These are phyloP conservation scores for Hamamelis virginiana DNA, from an alignment of 164 flowering plant species.

Conservation along the genomic window DNA sequence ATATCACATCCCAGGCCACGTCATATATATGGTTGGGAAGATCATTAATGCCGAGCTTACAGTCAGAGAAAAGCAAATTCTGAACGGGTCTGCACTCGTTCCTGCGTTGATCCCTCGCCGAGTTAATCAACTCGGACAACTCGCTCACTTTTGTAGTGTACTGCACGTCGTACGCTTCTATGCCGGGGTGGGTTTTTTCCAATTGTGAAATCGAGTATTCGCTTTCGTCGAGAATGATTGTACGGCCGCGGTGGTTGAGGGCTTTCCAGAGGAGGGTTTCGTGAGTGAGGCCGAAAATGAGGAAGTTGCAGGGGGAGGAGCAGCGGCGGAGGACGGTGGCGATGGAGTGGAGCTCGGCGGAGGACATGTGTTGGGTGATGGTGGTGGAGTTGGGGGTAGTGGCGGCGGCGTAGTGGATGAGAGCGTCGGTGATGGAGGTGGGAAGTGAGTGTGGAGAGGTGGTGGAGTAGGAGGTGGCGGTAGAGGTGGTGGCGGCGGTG, in stretches of 20 bases:
- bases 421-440: slow-evolving; percentile 37
- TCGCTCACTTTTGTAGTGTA: slow-evolving; percentile 54
- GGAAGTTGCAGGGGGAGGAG: slow-evolving; percentile 60
- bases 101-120: slow-evolving; percentile 15
- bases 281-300: slow-evolving; percentile 81
- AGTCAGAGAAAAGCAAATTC: slow-evolving; percentile 64
- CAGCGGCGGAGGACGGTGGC: slow-evolving; percentile 46
- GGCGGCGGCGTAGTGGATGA: slow-evolving; percentile 66
- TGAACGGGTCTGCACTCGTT: slow-evolving; percentile 60
- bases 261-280: slow-evolving; percentile 82
- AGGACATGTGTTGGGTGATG: slow-evolving; percentile 50
- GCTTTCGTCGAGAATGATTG: slow-evolving; percentile 79
- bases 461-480: slow-evolving; percentile 13
- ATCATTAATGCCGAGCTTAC: slow-evolving; percentile 56
- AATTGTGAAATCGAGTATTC: slow-evolving; percentile 44
- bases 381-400: slow-evolving; percentile 34
- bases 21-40: slow-evolving; percentile 63
- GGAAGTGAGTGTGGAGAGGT: slow-evolving; percentile 25
- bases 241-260: slow-evolving; percentile 67
- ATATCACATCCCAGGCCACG: slow-evolving; percentile 53
- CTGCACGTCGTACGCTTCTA: slow-evolving; percentile 86
- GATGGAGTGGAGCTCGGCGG: slow-evolving; percentile 48
- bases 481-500: slow-evolving; percentile 13
- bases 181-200: slow-evolving; percentile 52
- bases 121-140: slow-evolving; percentile 15